Evolutionary conservation across 1,139 yeast species (phyloP).

Genomic region (Debaryomyces nepalensis): DNA sequence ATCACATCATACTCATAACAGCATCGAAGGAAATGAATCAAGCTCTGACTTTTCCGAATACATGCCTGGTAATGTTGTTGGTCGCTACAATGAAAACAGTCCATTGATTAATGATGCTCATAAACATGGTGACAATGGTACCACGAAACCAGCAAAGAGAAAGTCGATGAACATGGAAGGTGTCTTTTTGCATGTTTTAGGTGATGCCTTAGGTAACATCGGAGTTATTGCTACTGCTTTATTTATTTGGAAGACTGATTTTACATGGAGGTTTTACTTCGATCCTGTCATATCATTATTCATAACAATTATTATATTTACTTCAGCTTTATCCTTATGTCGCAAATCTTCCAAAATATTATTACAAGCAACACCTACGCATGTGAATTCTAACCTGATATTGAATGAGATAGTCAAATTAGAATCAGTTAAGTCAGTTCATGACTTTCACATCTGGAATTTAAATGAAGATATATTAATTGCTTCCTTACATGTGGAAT

Average conservation of each 20-base stretch:
- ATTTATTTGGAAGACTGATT: constrained; percentile 92
- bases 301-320: constrained; percentile 85
- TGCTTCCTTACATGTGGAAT: constrained; percentile 87
- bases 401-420: constrained; percentile 67
- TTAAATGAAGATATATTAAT: constrained; percentile 84
- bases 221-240: constrained; percentile 92
- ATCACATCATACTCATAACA: constrained; percentile 18
- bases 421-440: constrained; percentile 80
- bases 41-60: constrained; percentile 36
- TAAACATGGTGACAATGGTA: constrained; percentile 23
- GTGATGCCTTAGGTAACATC: constrained; percentile 94
- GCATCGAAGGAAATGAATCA: constrained; percentile 34
- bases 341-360: constrained; percentile 84
- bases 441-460: constrained; percentile 97
- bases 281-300: constrained; percentile 88
- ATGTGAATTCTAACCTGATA: constrained; percentile 76
- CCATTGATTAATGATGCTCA: constrained; percentile 36
- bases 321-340: constrained; percentile 91
- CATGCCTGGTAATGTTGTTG: constrained; percentile 47
- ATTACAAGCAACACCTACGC: constrained; percentile 89
- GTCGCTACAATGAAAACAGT: constrained; percentile 37
- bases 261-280: constrained; percentile 80
- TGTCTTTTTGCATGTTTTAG: constrained; percentile 90
- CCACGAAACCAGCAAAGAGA: constrained; percentile 30
- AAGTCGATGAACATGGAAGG: constrained; percentile 95